Conservation (phyloP, 495 filamentous ascomycete genomes). For the Cladorrhinum samala region DNA sequence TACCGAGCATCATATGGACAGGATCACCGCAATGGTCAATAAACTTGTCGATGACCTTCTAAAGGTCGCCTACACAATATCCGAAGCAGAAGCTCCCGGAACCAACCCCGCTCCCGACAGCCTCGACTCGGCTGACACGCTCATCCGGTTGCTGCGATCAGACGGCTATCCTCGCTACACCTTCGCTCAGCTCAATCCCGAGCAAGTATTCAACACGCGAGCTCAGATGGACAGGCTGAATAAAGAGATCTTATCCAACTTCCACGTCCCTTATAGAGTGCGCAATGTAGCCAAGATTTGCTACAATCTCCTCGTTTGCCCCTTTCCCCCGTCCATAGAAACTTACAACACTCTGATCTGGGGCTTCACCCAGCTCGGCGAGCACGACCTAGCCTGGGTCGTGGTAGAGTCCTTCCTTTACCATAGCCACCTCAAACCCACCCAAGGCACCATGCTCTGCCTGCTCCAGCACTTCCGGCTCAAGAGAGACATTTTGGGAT, state of each 20-base stretch:
- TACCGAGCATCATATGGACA: constrained; percentile 9
- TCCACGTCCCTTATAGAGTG: constrained; percentile 12
- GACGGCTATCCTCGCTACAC: constrained; percentile 33
- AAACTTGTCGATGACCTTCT: constrained; percentile 23
- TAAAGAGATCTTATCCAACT: constrained; percentile 27
- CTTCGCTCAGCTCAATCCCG: constrained; percentile 17
- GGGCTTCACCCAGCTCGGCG: constrained; percentile 47
- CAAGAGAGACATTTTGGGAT: constrained; percentile 32
- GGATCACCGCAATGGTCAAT: constrained; percentile 11
- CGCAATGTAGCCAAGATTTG: constrained; percentile 52
- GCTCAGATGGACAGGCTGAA: constrained; percentile 29
- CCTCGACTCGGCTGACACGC: constrained; percentile 25
- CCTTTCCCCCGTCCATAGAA: constrained; percentile 50
- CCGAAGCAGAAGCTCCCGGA: constrained; percentile 9
- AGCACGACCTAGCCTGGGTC: constrained; percentile 43
- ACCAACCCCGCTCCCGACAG: constrained; percentile 6
- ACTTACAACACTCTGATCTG: constrained; percentile 64
- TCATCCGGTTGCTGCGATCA: constrained; percentile 24
- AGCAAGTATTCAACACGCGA: constrained; percentile 13
- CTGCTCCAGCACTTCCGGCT: constrained; percentile 51
- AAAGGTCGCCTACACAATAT: constrained; percentile 12
- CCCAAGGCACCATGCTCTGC: constrained; percentile 45
- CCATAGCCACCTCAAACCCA: constrained; percentile 45
- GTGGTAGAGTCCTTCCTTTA: constrained; percentile 50
- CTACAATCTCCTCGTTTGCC: constrained; percentile 56